Evolutionary conservation across 2,329 filamentous ascomycete genomes (phyloP).

Genomic region (Penicillium paneum): DNA sequence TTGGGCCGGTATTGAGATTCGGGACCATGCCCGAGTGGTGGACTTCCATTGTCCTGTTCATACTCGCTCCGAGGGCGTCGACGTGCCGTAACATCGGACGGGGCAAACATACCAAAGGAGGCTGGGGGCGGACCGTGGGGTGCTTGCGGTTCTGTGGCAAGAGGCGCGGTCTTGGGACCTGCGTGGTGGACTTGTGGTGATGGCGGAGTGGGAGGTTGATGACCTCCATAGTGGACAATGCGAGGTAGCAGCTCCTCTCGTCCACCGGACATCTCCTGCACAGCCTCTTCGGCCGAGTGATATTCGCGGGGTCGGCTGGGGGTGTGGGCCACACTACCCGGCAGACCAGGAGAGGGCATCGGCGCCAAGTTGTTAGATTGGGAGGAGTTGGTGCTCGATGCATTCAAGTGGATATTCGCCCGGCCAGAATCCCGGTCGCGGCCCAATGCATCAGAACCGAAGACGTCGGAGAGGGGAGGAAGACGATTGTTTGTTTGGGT

Average conservation of each 20-base stretch:
- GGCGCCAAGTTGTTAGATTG: constrained; percentile 65
- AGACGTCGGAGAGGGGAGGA: constrained; percentile 91
- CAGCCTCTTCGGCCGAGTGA: constrained; percentile 91
- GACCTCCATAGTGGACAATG: constrained; percentile 90
- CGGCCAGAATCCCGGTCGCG: constrained; percentile 37
- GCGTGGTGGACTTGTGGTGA: constrained; percentile 54
- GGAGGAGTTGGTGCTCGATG: constrained; percentile 60
- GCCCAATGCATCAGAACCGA: constrained; percentile 70
- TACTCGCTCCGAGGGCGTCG: constrained; percentile 85
- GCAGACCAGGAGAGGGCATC: constrained; percentile 74
- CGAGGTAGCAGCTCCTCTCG: constrained; percentile 87
- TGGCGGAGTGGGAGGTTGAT: constrained; percentile 88
- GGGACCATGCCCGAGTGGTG: constrained; percentile 74
- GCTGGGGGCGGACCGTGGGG: constrained; percentile 61
- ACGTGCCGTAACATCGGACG: constrained; percentile 46
- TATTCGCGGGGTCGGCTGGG: constrained; percentile 74
- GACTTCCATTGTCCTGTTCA: constrained; percentile 79
- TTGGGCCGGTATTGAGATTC: constrained; percentile 44
- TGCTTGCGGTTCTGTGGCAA: constrained; percentile 51
- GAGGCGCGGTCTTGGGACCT: constrained; percentile 28
- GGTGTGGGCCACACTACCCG: constrained; percentile 51
- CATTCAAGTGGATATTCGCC: constrained; percentile 50
- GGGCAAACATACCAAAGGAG: constrained; percentile 43
- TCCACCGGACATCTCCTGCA: constrained; percentile 85
- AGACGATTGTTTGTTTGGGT: constrained; percentile 87